Evolutionary conservation across 1,139 yeast genomes (phyloP).

Genomic region (Pichia sp.): DNA sequence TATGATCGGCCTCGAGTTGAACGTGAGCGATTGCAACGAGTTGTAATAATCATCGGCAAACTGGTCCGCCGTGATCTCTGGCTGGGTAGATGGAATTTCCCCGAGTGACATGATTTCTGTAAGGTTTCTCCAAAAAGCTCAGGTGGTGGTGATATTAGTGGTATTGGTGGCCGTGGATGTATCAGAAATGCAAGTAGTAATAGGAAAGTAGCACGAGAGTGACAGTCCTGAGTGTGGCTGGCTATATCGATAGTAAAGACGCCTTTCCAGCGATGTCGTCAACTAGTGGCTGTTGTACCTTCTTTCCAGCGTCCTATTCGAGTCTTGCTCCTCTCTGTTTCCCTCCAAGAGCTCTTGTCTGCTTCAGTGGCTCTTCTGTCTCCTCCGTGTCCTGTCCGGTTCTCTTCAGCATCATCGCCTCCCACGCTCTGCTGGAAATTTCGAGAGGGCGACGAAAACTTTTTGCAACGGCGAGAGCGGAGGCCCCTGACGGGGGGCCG

Average conservation of each 20-base stretch:
- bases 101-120: background rate
- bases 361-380: no score
- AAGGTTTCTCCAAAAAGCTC: no score
- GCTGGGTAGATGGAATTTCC: background rate
- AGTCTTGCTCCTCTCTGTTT: background rate
- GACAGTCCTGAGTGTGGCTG: no score
- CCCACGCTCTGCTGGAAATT: background rate
- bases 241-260: background rate
- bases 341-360: background rate
- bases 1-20: constrained; percentile 87
- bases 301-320: background rate
- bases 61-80: constrained; percentile 17
- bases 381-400: background rate
- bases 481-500: background rate
- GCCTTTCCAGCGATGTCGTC: background rate
- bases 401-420: background rate
- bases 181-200: background rate
- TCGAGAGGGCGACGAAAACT: constrained; percentile 3
- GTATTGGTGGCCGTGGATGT: background rate
- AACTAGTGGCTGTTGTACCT: background rate
- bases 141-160: background rate
- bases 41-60: constrained; percentile 62
- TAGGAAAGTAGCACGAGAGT: no score
- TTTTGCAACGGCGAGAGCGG: constrained; percentile 1
- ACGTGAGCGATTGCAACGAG: constrained; percentile 71